Conservation (phyloP, 306 rosid species). For the Casuarina equisetifolia region DNA sequence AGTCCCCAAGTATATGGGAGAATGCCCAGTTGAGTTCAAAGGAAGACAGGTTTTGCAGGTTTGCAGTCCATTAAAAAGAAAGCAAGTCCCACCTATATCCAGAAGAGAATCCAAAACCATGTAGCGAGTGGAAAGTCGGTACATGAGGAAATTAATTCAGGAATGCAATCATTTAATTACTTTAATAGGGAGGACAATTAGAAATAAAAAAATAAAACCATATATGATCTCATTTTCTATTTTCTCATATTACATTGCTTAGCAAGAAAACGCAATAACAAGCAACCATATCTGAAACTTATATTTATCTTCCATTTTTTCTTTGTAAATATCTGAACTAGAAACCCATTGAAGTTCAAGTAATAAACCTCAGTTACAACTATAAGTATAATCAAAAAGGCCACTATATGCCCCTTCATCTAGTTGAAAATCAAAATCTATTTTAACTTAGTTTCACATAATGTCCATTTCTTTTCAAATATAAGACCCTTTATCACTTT, state of each 20-base stretch:
- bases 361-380: not conserved
- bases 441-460: not conserved
- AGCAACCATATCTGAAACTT: not conserved
- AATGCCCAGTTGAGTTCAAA: not conserved
- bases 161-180: not conserved
- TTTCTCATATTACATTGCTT: not conserved
- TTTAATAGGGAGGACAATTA: not conserved
- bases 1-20: not conserved
- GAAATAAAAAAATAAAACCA: not conserved
- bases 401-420: not conserved
- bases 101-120: not conserved
- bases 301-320: not conserved
- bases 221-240: not conserved
- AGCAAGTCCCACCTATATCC: not conserved
- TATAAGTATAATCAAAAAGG: not conserved
- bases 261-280: not conserved
- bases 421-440: not conserved
- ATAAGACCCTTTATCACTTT: not conserved
- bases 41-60: conserved; percentile 4
- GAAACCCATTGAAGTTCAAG: not conserved
- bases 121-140: not conserved
- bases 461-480: not conserved
- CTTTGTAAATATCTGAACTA: not conserved
- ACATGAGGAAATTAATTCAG: not conserved
- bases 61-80: not conserved